Evolutionary conservation across 345 rosid species (phyloP).

Genomic region (Hibiscus mutabilis): DNA sequence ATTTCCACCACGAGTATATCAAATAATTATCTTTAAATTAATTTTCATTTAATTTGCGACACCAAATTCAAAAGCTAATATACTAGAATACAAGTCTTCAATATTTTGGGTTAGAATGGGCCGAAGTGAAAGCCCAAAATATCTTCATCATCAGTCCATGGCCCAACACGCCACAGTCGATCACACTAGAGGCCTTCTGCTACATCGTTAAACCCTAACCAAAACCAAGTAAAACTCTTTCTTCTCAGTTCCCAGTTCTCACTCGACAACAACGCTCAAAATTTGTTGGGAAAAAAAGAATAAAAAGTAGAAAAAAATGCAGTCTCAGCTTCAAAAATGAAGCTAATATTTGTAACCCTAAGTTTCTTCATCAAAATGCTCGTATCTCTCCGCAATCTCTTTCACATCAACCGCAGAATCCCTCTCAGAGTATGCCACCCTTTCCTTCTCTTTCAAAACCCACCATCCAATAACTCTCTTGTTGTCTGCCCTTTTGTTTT

Average conservation of each 20-base stretch:
- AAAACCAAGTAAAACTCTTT: neutral
- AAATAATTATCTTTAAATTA: too few species aligned
- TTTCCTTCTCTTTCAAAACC: slow-evolving; percentile 19
- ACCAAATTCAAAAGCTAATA: too few species aligned
- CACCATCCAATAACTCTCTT: neutral
- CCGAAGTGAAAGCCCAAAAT: neutral
- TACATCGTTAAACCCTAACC: slow-evolving; percentile 4
- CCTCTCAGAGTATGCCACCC: slow-evolving; percentile 28
- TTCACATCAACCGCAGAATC: slow-evolving; percentile 19
- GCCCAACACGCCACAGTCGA: neutral
- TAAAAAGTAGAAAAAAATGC: slow-evolving; percentile 1
- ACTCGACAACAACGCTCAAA: neutral
- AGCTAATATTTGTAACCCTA: slow-evolving; percentile 21
- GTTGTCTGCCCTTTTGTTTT: slow-evolving; percentile 37
- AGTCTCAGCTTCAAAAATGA: slow-evolving; percentile 29
- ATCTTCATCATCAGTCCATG: neutral
- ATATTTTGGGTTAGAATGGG: neutral
- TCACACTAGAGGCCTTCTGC: neutral
- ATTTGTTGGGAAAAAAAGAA: neutral
- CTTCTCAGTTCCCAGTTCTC: neutral
- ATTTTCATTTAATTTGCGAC: too few species aligned
- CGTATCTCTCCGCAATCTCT: slow-evolving; percentile 38
- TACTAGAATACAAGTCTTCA: neutral
- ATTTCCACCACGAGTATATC: too few species aligned
- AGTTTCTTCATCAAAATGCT: slow-evolving; percentile 37